Evolutionary conservation across 2,329 filamentous ascomycete genomes (phyloP).

Genomic region (Colletotrichum tabaci): DNA sequence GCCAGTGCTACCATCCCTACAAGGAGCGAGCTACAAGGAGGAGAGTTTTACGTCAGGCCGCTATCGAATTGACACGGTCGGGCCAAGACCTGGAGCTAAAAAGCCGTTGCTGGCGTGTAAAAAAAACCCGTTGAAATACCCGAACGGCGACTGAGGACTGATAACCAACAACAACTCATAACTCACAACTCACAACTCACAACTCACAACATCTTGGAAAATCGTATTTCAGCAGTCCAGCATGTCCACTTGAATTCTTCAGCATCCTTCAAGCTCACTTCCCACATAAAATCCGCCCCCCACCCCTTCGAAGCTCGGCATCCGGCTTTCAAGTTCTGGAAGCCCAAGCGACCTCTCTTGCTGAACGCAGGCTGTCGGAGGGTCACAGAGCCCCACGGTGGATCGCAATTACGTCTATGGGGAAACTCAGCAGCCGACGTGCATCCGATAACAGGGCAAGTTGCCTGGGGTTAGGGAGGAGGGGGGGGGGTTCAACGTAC

Average conservation of each 20-base stretch:
- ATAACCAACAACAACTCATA: background rate
- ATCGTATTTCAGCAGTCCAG: background rate
- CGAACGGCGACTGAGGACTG: background rate
- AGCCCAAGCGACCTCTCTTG: slow-evolving; percentile 4
- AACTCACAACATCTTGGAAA: background rate
- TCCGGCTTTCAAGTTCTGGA: slow-evolving; percentile 17
- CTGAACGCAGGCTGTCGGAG: background rate
- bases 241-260: slow-evolving; percentile 7
- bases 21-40: background rate
- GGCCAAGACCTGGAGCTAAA: background rate
- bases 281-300: no score
- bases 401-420: slow-evolving; percentile 32
- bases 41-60: background rate
- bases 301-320: background rate
- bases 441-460: slow-evolving; percentile 30
- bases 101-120: background rate
- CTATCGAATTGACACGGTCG: background rate
- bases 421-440: slow-evolving; percentile 18
- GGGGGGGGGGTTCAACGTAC: background rate
- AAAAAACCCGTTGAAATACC: background rate
- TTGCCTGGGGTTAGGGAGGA: background rate
- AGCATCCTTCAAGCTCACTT: slow-evolving; percentile 1
- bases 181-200: background rate
- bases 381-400: slow-evolving; percentile 26
- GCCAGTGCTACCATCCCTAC: background rate